Evolutionary conservation across 805 yeast genomes (phyloP), one percentile per base, ranked within the genome.

Genomic region (Yarrowia sp.): DNA sequence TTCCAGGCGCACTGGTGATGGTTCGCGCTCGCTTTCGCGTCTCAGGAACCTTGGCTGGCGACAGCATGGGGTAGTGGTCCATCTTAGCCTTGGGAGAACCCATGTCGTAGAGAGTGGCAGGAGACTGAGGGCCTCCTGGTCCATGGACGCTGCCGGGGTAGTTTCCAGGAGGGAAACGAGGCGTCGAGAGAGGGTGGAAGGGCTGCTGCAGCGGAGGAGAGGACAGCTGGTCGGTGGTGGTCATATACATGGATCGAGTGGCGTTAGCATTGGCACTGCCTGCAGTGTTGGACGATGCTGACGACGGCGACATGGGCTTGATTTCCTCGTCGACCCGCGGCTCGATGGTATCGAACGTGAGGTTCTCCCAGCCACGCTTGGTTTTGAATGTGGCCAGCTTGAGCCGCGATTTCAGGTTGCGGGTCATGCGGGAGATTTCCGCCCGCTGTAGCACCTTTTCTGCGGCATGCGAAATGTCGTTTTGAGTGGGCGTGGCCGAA

Each of bases 351-450:
- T 76, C 78, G 35, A 77, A 68, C 39, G 70, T 70, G 42, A 76
- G 71, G 65, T 73, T 71, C 68, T 74, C 76, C 75, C 77, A 75
- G 36, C 80, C 80, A 5, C 77, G 72, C 61, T 73, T 74, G 55
- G 81, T 71, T 69, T 79, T 78, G 73, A 72, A 74, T 31, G 77
- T 71, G 8, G 82, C 82, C 57, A 76, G 69, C 22, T 78, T 79
- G 14, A 79, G 74, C 43, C 81, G 69, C 45, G 76, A 74, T 66
- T 79, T 79, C 64, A 79, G 74, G 66, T 75, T 76, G 39, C 79
- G 71, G 13, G 82, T 75, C 51, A 79, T 71, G 33, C 80, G 68
- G 31, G 80, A 74, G 60, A 78, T 76, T 66, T 78, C 79, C 0
- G 81, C 81, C 41, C 81, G 73, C 32, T 76, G 73, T 43, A 78